Percentiles rank a stretch among this genome's conserved stretches.
These are phyloP conservation scores for Hirschioporus abietinus DNA, from an alignment of 768 basidiomycete species.

Conservation along the genomic window DNA sequence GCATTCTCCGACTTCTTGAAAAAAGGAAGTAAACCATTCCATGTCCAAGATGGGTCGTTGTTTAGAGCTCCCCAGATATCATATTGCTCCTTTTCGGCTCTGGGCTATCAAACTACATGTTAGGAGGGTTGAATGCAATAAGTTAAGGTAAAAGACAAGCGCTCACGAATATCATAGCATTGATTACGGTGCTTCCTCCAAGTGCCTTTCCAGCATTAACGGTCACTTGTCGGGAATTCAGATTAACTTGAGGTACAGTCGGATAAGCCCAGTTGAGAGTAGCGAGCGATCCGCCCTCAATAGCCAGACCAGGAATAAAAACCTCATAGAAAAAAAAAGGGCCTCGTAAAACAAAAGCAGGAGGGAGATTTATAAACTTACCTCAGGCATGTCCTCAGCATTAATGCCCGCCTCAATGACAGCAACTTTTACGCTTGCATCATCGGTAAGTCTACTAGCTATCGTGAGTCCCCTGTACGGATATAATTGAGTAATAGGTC, in stretches of 20 bases:
- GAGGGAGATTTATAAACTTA: neutral
- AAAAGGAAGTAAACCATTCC: conserved; percentile 24
- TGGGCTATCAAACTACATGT: conserved; percentile 27
- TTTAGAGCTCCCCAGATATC: conserved; percentile 35
- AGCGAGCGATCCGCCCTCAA: conserved; percentile 5
- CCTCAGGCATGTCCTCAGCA: conserved; percentile 11
- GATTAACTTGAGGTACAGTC: conserved; percentile 41
- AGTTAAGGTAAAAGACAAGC: conserved; percentile 28
- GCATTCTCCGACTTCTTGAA: conserved; percentile 54
- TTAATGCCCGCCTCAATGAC: conserved; percentile 7
- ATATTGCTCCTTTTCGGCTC: conserved; percentile 40
- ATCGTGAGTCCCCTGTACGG: neutral
- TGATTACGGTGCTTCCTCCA: conserved; percentile 36
- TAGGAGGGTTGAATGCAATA: conserved; percentile 27
- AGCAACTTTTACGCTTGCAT: neutral
- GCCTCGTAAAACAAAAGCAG: no score
- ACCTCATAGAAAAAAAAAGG: conserved; percentile 13
- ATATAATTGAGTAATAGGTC: neutral
- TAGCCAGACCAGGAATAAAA: conserved; percentile 13
- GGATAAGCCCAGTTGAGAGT: conserved; percentile 46
- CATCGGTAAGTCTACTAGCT: neutral
- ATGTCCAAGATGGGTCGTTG: conserved; percentile 24
- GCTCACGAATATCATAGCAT: conserved; percentile 56
- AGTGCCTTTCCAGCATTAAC: conserved; percentile 59
- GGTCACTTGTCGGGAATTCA: conserved; percentile 34